Percentiles rank a stretch among this genome's conserved stretches.
Conservation (phyloP, 176 grass and related monocot species). For the Carex pumila region DNA sequence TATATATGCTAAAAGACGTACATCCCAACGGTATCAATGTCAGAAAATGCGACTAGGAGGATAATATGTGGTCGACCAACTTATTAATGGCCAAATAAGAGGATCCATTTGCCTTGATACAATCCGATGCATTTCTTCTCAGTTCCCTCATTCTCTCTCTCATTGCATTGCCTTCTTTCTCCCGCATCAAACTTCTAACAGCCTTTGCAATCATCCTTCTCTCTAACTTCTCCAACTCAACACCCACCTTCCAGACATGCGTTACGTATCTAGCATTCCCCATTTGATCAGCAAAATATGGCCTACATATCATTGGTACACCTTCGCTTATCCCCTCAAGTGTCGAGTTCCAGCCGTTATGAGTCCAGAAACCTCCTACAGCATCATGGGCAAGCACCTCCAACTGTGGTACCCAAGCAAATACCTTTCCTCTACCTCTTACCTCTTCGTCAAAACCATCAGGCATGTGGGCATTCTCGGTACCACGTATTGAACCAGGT, state of each 20-base stretch:
- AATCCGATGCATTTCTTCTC: background rate
- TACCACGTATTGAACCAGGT: background rate
- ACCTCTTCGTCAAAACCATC: constrained; percentile 12
- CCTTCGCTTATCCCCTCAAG: constrained; percentile 24
- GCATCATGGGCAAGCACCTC: constrained; percentile 28
- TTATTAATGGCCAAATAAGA: background rate
- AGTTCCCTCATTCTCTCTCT: constrained; percentile 8
- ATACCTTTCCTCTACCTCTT: constrained; percentile 3
- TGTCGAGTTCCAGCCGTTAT: constrained; percentile 31
- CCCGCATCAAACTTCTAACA: constrained; percentile 20
- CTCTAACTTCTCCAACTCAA: constrained; percentile 14
- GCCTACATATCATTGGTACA: constrained; percentile 31
- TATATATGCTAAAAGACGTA: background rate
- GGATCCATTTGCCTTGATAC: constrained; percentile 1
- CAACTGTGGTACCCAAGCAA: constrained; percentile 29
- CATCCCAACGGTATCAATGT: background rate
- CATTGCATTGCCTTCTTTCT: constrained; percentile 11
- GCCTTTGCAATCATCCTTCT: constrained; percentile 2
- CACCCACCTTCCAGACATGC: constrained; percentile 24
- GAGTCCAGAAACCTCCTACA: constrained; percentile 28
- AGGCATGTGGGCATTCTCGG: background rate
- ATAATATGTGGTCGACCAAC: constrained; percentile 15
- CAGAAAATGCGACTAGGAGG: background rate
- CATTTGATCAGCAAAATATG: constrained; percentile 27
- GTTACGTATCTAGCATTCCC: constrained; percentile 25